Conservation (phyloP, 208 protist genomes). For the Acanthamoeba lenticulata region DNA sequence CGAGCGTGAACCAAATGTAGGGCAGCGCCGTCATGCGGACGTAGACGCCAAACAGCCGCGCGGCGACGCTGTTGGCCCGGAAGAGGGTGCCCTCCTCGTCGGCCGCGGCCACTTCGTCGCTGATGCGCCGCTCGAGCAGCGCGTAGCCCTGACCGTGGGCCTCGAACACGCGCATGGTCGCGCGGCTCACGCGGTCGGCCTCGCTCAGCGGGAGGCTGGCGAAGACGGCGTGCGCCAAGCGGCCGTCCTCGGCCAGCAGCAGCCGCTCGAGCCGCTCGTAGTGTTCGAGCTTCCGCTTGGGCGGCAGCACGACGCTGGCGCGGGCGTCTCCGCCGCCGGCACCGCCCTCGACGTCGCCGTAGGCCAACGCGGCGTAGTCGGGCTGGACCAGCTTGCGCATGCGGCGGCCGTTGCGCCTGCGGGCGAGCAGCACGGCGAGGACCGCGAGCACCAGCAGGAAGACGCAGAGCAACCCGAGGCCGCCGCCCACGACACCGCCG, state of each 20-base stretch:
- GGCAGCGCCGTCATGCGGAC: background rate
- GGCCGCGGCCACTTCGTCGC: background rate
- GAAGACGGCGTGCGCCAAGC: conserved; percentile 1
- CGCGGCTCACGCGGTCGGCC: too few relatives aligned
- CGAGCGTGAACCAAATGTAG: background rate
- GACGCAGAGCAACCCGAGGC: background rate
- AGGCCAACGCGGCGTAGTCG: background rate
- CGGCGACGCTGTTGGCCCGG: too few relatives aligned
- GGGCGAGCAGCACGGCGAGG: background rate
- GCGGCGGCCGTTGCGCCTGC: background rate
- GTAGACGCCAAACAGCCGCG: too few relatives aligned
- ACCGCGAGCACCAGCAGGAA: background rate
- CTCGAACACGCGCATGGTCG: background rate
- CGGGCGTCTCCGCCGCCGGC: too few relatives aligned
- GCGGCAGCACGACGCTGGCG: background rate
- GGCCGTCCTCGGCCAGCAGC: background rate
- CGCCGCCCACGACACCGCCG: background rate
- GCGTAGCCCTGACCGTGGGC: background rate
- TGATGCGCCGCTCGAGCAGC: background rate
- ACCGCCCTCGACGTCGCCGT: background rate
- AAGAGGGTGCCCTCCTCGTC: too few relatives aligned
- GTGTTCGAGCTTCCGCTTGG: background rate
- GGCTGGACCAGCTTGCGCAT: conserved; percentile 15
- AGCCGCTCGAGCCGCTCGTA: background rate
- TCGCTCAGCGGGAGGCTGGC: background rate